Evolutionary conservation across 495 filamentous ascomycete genomes (phyloP).

Genomic region (Daldinia bambusicola): DNA sequence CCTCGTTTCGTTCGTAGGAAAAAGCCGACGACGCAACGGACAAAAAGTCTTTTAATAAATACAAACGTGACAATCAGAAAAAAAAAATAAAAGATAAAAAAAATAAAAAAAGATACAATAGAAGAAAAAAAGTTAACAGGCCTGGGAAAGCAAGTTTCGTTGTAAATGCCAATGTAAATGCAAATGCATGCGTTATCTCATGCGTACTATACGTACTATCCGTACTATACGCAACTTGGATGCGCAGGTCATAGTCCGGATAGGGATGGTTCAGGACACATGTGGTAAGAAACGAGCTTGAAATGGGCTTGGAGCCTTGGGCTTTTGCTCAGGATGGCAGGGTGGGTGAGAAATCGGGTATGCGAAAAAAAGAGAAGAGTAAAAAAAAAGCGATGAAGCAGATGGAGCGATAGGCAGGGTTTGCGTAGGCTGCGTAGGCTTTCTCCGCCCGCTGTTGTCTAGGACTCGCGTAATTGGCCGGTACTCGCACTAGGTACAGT

Average conservation of each 20-base stretch:
- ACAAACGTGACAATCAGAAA: no score
- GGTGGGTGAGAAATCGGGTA: constrained; percentile 21
- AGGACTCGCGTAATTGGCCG: constrained; percentile 28
- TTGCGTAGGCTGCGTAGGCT: constrained; percentile 44
- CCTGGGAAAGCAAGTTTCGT: not conserved
- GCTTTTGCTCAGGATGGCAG: constrained; percentile 6
- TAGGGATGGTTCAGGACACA: constrained; percentile 31
- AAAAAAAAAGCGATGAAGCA: constrained; percentile 6
- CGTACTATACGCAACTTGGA: constrained; percentile 21
- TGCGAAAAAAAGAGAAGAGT: constrained; percentile 8
- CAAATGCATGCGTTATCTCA: constrained; percentile 16
- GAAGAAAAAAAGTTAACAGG: not conserved
- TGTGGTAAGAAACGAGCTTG: constrained; percentile 12
- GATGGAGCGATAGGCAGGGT: constrained; percentile 21
- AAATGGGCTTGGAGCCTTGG: not conserved
- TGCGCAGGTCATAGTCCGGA: constrained; percentile 28
- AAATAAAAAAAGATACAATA: not conserved
- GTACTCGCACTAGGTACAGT: constrained; percentile 28
- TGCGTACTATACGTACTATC: not conserved
- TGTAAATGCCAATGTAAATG: not conserved
- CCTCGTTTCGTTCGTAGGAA: constrained; percentile 8
- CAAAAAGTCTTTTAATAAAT: no score
- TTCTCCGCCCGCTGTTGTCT: constrained; percentile 35
- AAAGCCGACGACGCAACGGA: constrained; percentile 6
- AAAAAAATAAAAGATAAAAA: not conserved